Percentiles rank a stretch among this genome's conserved stretches.
Evolutionary conservation across 192 early-diverging fungal genomes (phyloP).

Genomic region (Coemansia sp.): DNA sequence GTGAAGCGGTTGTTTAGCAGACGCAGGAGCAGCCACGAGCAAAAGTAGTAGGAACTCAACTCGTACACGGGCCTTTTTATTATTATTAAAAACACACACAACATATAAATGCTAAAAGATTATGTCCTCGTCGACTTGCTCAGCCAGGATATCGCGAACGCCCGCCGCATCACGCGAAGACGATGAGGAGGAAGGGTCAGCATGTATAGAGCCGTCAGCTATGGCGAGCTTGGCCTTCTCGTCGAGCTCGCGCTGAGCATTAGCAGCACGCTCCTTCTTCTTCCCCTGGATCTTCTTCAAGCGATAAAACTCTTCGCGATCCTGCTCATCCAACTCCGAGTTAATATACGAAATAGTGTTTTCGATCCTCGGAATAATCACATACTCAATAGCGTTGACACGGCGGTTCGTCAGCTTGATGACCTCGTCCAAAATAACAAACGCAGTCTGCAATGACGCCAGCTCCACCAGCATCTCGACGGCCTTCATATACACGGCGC

Average conservation of each 20-base stretch:
- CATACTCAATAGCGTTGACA: slow-evolving; percentile 99
- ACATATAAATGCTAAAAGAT: slow-evolving; percentile 55
- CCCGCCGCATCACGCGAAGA: slow-evolving; percentile 4
- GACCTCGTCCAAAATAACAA: slow-evolving; percentile 99
- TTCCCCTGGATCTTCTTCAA: slow-evolving; percentile 99
- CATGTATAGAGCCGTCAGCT: no score
- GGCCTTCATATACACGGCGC: slow-evolving; percentile 93
- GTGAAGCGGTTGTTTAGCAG: slow-evolving; percentile 37
- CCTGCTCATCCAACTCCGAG: slow-evolving; percentile 97
- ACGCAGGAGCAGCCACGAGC: slow-evolving; percentile 20
- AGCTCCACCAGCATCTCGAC: slow-evolving; percentile 96
- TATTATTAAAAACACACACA: background rate
- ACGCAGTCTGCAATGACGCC: slow-evolving; percentile 99
- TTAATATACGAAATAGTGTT: slow-evolving; percentile 98
- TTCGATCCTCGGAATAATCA: slow-evolving; percentile 98
- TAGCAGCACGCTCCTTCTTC: slow-evolving; percentile 87
- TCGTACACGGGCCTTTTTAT: no score
- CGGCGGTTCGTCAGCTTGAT: slow-evolving; percentile 99
- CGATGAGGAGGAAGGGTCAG: no score
- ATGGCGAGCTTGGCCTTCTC: slow-evolving; percentile 23
- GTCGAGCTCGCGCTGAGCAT: slow-evolving; percentile 41
- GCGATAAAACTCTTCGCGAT: slow-evolving; percentile 98
- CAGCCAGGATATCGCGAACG: slow-evolving; percentile 47
- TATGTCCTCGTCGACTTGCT: slow-evolving; percentile 59
- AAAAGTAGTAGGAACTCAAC: background rate